A percentile compares a stretch with the other conserved stretches of the same genome.
These are phyloP conservation scores for Cercophora scortea DNA, from an alignment of 495 filamentous ascomycete species.

Conservation along the genomic window DNA sequence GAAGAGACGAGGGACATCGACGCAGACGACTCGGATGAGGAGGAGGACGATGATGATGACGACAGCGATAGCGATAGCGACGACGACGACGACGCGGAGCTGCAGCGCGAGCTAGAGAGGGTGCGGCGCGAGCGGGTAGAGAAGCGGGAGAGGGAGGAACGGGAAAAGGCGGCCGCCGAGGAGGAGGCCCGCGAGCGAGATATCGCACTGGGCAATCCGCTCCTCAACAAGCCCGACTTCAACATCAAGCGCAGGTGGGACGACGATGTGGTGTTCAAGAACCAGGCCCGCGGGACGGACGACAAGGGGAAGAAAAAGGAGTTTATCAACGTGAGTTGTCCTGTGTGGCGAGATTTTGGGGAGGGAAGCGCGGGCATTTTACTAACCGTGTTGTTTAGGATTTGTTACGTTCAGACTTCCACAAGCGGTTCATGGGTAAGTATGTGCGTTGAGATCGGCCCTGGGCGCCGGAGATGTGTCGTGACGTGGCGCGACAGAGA, in stretches of 20 bases:
- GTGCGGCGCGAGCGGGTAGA: slow-evolving; percentile 86
- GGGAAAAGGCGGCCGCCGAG: slow-evolving; percentile 66
- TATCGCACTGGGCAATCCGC: slow-evolving; percentile 86
- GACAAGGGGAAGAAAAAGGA: slow-evolving; percentile 84
- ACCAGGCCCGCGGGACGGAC: slow-evolving; percentile 91
- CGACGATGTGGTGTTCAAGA: slow-evolving; percentile 99
- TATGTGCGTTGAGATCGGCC: slow-evolving; percentile 33
- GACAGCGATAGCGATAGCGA: slow-evolving; percentile 68
- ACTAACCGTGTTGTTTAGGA: slow-evolving; percentile 45
- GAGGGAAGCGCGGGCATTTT: not conserved
- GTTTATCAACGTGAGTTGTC: slow-evolving; percentile 77
- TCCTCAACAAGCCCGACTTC: slow-evolving; percentile 72
- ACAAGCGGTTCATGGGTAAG: slow-evolving; percentile 92
- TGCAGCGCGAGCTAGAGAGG: slow-evolving; percentile 89
- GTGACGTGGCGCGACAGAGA: not conserved
- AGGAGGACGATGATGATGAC: slow-evolving; percentile 46
- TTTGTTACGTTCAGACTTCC: slow-evolving; percentile 89
- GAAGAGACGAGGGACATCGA: slow-evolving; percentile 87
- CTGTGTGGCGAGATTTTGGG: not conserved
- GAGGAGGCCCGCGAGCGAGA: slow-evolving; percentile 76
- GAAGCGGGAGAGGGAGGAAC: slow-evolving; percentile 79
- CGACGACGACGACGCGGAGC: slow-evolving; percentile 65
- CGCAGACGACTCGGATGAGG: slow-evolving; percentile 70
- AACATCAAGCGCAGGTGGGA: slow-evolving; percentile 85
- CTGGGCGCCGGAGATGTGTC: not conserved